Evolutionary conservation across 73 alveolate species (phyloP).

Genomic region (Urostyla sp.): DNA sequence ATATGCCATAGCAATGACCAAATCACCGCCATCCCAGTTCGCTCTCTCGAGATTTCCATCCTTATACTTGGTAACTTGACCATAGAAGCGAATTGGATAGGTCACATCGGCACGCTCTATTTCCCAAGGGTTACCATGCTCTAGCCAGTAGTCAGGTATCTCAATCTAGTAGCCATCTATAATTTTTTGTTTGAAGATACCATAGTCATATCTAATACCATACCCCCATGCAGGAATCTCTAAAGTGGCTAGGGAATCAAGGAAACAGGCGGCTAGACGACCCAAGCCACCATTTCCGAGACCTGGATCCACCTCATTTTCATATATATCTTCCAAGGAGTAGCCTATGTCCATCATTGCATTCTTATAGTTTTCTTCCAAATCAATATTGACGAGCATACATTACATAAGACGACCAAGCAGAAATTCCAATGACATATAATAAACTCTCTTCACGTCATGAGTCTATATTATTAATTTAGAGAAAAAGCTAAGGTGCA

Average conservation of each 20-base stretch:
- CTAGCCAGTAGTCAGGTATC: constrained; percentile 99
- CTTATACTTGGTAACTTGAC: constrained; percentile 77
- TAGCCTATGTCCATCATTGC: constrained; percentile 94
- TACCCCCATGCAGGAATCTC: constrained; percentile 99
- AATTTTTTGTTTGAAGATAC: constrained; percentile 98
- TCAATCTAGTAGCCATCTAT: constrained; percentile 97
- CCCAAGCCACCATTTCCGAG: constrained; percentile 99
- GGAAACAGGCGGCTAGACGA: constrained; percentile 99
- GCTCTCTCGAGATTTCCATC: constrained; percentile 85
- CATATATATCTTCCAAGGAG: constrained; percentile 94
- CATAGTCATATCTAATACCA: constrained; percentile 99
- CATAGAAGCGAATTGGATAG: constrained; percentile 95
- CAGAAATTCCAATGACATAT: constrained; percentile 97
- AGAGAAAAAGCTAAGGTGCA: background rate
- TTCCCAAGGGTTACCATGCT: constrained; percentile 99
- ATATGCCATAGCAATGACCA: constrained; percentile 98
- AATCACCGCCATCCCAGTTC: constrained; percentile 98
- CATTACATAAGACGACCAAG: constrained; percentile 98
- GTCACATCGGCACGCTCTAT: constrained; percentile 96
- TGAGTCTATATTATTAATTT: constrained; percentile 39
- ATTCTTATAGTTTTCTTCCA: constrained; percentile 91
- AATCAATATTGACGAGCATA: constrained; percentile 93
- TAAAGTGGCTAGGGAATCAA: constrained; percentile 98
- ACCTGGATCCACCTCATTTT: constrained; percentile 99
- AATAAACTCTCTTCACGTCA: constrained; percentile 89